A percentile compares a stretch with the other conserved stretches of the same genome.
These are phyloP conservation scores for Talinum fruticosum DNA, from an alignment of 148 eudicot genomes.

Conservation along the genomic window DNA sequence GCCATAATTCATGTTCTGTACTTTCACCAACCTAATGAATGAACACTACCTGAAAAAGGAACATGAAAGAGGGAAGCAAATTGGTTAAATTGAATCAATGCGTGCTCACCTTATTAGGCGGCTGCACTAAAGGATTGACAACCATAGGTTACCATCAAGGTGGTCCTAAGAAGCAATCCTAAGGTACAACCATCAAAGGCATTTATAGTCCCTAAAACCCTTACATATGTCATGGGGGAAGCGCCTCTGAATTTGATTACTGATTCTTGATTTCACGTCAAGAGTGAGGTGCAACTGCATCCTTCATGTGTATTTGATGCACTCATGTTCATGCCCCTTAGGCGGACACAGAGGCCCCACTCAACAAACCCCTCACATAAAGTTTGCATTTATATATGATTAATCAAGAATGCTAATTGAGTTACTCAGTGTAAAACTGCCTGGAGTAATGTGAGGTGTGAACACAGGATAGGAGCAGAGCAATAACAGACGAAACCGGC, in stretches of 20 bases:
- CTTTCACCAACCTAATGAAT: constrained; percentile 2
- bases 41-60: not conserved
- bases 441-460: not conserved
- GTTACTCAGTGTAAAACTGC: not conserved
- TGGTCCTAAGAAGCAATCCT: constrained; percentile 4
- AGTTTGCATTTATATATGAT: not conserved
- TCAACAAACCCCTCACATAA: not conserved
- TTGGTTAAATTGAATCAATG: not conserved
- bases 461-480: not conserved
- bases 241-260: not conserved
- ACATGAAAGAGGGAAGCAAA: not conserved
- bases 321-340: not conserved
- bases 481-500: not conserved
- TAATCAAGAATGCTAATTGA: not conserved
- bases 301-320: not conserved
- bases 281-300: constrained; percentile 2
- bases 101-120: not conserved
- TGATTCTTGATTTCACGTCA: not conserved
- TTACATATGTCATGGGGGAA: not conserved
- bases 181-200: not conserved
- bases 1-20: not conserved
- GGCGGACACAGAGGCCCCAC: not conserved
- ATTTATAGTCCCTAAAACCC: constrained; percentile 6
- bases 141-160: not conserved
- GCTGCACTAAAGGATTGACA: not conserved